Evolutionary conservation across 305 asterid genomes (phyloP).

Genomic region (Rubia peregrina): DNA sequence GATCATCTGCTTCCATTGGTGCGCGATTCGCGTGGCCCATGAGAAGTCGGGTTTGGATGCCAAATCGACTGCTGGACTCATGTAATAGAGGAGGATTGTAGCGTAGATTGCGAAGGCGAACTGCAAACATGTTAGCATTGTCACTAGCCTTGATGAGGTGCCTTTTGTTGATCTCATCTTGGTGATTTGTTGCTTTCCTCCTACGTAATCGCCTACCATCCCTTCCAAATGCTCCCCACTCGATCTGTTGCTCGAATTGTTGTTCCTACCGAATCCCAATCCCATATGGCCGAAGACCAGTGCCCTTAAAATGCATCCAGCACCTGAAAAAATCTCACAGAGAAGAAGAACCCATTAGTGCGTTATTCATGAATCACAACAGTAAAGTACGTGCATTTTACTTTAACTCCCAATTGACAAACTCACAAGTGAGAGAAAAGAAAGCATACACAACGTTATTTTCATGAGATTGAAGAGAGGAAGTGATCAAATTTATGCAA

Average conservation of each 20-base stretch:
- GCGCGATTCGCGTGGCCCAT: conserved; percentile 59
- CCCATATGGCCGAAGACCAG: background rate
- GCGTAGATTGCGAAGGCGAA: conserved; percentile 78
- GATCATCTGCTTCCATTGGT: conserved; percentile 55
- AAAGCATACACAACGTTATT: too few species aligned
- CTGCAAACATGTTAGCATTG: conserved; percentile 62
- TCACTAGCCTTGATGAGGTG: conserved; percentile 41
- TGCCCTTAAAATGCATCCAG: background rate
- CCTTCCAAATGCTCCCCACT: conserved; percentile 27
- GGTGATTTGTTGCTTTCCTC: conserved; percentile 31
- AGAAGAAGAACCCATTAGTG: too few species aligned
- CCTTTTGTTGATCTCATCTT: conserved; percentile 37
- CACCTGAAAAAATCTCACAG: background rate
- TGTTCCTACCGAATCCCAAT: conserved; percentile 13
- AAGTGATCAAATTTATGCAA: too few species aligned
- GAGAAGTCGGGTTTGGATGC: conserved; percentile 55
- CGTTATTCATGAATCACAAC: too few species aligned
- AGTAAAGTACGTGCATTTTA: too few species aligned
- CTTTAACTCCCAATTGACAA: too few species aligned
- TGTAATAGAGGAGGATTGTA: conserved; percentile 60
- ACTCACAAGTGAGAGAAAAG: too few species aligned
- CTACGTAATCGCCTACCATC: conserved; percentile 34
- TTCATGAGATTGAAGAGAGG: too few species aligned
- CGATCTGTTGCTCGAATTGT: conserved; percentile 6
- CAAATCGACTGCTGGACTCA: conserved; percentile 64